These are phyloP conservation scores for Euphorbia pulcherrima DNA, from an alignment of 345 rosid species.

Conservation along the genomic window DNA sequence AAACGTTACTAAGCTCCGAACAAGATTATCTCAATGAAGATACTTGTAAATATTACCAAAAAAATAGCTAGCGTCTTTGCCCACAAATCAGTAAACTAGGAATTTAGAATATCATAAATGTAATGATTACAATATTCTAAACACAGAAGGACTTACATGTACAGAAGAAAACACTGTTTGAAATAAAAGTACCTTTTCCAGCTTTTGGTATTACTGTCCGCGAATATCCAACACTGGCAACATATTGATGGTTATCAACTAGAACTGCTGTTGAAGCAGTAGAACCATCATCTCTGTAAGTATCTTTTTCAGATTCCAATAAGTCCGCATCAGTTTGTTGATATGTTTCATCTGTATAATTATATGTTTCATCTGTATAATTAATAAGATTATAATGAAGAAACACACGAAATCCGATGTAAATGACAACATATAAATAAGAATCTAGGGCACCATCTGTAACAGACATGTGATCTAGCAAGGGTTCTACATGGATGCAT, in stretches of 20 bases:
- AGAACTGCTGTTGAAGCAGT: constrained; percentile 96
- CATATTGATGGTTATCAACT: constrained; percentile 84
- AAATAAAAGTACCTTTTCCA: constrained; percentile 60
- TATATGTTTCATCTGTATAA: constrained; percentile 72
- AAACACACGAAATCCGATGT: constrained; percentile 6
- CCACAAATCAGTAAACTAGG: not conserved
- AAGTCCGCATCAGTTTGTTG: constrained; percentile 82
- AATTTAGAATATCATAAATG: not conserved
- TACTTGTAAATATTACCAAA: no score
- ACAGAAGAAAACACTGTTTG: not conserved
- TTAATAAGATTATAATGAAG: not conserved
- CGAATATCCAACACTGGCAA: constrained; percentile 99
- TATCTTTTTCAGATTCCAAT: constrained; percentile 73
- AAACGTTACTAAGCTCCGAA: no score
- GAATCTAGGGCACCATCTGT: constrained; percentile 1
- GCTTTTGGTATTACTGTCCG: constrained; percentile 85
- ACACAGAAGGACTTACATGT: not conserved
- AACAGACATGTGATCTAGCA: constrained; percentile 12
- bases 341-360: constrained; percentile 74
- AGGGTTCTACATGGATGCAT: constrained; percentile 21
- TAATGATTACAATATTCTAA: not conserved
- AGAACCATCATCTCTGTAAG: constrained; percentile 91
- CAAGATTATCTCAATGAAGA: no score
- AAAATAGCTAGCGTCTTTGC: not conserved
- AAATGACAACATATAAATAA: not conserved